Evolutionary conservation across 1,284 basidiomycete species (phyloP).

Genomic region (Rhodotorula sp.): DNA sequence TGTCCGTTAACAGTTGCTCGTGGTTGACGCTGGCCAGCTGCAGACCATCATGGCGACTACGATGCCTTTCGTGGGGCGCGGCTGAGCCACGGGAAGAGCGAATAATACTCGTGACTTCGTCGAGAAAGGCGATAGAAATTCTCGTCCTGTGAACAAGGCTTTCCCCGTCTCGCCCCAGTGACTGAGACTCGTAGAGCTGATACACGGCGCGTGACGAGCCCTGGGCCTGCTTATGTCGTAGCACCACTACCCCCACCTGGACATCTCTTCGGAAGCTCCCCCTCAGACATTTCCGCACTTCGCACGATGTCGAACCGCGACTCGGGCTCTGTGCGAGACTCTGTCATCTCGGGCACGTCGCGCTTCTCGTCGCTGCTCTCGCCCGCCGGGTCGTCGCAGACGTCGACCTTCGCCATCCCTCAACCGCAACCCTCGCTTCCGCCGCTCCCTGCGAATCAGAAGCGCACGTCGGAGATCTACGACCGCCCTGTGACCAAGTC

Average conservation of each 20-base stretch:
- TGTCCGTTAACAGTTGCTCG: neutral
- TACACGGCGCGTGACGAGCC: no score
- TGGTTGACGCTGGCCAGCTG: neutral
- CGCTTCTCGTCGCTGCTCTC: slow-evolving; percentile 34
- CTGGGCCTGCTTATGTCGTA: no score
- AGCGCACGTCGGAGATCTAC: slow-evolving; percentile 59
- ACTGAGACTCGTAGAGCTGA: no score
- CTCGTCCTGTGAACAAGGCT: no score
- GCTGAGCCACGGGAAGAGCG: no score
- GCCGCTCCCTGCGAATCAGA: slow-evolving; percentile 4
- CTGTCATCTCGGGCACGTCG: slow-evolving; percentile 22
- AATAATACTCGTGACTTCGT: no score
- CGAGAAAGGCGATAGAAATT: no score
- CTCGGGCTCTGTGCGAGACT: slow-evolving; percentile 18
- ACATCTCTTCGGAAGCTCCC: neutral
- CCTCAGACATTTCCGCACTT: no score
- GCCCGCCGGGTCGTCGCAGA: slow-evolving; percentile 6
- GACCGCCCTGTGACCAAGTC: slow-evolving; percentile 83
- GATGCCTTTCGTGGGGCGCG: slow-evolving; percentile 65
- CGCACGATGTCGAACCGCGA: slow-evolving; percentile 19
- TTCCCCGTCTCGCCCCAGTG: no score
- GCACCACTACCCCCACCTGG: neutral
- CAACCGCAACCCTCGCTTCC: neutral
- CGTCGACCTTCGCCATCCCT: slow-evolving; percentile 17
- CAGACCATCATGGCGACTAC: slow-evolving; percentile 57